Evolutionary conservation across 441 rosid genomes (phyloP).

Genomic region (Erodium texanum): DNA sequence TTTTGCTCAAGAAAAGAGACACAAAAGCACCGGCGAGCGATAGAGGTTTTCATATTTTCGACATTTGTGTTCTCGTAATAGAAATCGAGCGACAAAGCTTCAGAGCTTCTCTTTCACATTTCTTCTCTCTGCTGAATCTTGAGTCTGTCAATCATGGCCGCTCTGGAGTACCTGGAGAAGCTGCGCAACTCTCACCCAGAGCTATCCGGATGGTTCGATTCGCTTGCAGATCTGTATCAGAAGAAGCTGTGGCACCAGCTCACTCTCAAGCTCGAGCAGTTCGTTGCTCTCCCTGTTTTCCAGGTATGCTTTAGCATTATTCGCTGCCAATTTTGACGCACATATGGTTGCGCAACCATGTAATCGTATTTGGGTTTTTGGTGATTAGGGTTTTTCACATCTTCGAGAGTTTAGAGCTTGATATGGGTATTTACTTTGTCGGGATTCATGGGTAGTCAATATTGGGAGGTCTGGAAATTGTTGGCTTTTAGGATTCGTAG

Average conservation of each 20-base stretch:
- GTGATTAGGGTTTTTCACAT: neutral
- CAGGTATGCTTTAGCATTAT: constrained; percentile 36
- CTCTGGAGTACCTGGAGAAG: constrained; percentile 69
- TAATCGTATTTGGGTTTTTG: neutral
- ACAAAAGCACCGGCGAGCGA: constrained; percentile 11
- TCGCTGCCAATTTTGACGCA: neutral
- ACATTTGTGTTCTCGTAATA: neutral
- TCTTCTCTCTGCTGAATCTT: neutral
- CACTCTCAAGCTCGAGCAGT: constrained; percentile 88
- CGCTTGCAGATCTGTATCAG: constrained; percentile 83
- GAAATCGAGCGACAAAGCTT: neutral
- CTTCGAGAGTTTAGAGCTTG: neutral
- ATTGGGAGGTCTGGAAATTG: neutral
- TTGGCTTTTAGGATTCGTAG: neutral
- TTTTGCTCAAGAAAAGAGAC: constrained; percentile 38
- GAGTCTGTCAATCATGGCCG: constrained; percentile 46
- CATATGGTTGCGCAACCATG: neutral
- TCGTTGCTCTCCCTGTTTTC: constrained; percentile 64
- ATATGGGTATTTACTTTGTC: neutral
- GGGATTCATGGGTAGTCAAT: neutral
- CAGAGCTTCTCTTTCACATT: constrained; percentile 6
- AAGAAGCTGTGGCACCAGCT: constrained; percentile 98
- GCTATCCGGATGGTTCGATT: constrained; percentile 68
- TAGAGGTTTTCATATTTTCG: constrained; percentile 8
- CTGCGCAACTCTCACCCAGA: constrained; percentile 56